Evolutionary conservation across 2,329 filamentous ascomycete genomes (phyloP).

Genomic region (Bisporella sp.): DNA sequence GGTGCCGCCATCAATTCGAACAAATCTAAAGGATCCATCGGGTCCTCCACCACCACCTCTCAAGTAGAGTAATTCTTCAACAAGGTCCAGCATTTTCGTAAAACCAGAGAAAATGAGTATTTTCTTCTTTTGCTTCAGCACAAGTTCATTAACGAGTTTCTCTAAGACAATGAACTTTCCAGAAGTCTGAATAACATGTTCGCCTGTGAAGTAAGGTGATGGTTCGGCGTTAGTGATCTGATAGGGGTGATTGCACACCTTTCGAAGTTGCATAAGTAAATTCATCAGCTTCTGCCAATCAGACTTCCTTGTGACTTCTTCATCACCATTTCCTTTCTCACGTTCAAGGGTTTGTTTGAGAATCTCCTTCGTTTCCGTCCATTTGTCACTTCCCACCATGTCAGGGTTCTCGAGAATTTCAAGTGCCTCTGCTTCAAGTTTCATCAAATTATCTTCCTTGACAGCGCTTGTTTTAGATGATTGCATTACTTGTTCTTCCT

Average conservation of each 20-base stretch:
- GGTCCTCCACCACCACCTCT: slow-evolving; percentile 38
- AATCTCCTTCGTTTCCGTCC: slow-evolving; percentile 39
- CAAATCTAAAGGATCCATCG: slow-evolving; percentile 58
- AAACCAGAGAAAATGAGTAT: slow-evolving; percentile 98
- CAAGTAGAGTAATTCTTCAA: slow-evolving; percentile 74
- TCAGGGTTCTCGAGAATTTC: slow-evolving; percentile 26
- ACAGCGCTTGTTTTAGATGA: slow-evolving; percentile 29
- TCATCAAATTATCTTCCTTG: slow-evolving; percentile 21
- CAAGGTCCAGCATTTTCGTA: slow-evolving; percentile 75
- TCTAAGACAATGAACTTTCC: slow-evolving; percentile 80
- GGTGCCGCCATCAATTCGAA: slow-evolving; percentile 77
- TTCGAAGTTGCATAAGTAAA: slow-evolving; percentile 88
- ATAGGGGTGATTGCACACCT: slow-evolving; percentile 87
- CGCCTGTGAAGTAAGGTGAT: slow-evolving; percentile 60
- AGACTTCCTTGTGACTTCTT: slow-evolving; percentile 23
- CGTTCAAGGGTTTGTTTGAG: slow-evolving; percentile 34
- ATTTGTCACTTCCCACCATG: slow-evolving; percentile 30
- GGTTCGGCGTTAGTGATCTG: slow-evolving; percentile 23
- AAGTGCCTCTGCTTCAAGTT: slow-evolving; percentile 26
- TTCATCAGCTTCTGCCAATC: slow-evolving; percentile 65
- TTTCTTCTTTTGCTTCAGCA: slow-evolving; percentile 58
- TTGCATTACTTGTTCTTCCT: slow-evolving; percentile 32
- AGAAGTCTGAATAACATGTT: slow-evolving; percentile 82
- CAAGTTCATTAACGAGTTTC: slow-evolving; percentile 76
- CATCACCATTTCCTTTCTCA: slow-evolving; percentile 15